A percentile compares a stretch with the other conserved stretches of the same genome.
Conservation (phyloP, 2,329 filamentous ascomycete species). For the Paraphoma chrysanthemicola region DNA sequence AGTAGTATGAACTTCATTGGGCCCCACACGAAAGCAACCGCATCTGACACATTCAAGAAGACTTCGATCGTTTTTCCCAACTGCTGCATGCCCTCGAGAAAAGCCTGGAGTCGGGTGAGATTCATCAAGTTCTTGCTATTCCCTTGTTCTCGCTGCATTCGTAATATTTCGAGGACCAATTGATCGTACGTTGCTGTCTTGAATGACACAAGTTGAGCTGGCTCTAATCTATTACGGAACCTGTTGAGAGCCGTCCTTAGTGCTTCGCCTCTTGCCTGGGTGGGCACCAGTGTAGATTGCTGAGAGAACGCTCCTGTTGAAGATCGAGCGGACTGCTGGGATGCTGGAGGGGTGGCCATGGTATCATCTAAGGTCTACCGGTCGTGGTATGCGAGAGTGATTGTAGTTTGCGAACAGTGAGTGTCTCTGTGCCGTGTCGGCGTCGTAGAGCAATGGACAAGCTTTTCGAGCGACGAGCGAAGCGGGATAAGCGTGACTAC, state of each 20-base stretch:
- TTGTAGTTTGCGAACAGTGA: background rate
- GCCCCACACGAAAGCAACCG: conserved; percentile 45
- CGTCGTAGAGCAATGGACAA: too few relatives aligned
- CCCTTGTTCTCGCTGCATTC: conserved; percentile 11
- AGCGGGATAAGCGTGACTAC: too few relatives aligned
- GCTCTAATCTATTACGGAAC: conserved; percentile 20
- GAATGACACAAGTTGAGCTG: conserved; percentile 19
- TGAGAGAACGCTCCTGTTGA: conserved; percentile 19
- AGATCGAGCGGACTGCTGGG: conserved; percentile 12
- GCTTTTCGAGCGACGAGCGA: too few relatives aligned
- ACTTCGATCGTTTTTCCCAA: conserved; percentile 47
- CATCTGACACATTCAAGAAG: conserved; percentile 41
- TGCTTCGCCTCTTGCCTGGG: conserved; percentile 6
- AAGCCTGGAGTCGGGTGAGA: conserved; percentile 14
- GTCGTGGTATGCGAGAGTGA: background rate
- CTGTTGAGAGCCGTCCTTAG: conserved; percentile 17
- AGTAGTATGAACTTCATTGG: conserved; percentile 49
- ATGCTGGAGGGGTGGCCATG: conserved; percentile 1
- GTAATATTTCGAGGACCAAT: conserved; percentile 13
- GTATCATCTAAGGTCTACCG: background rate
- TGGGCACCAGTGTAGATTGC: conserved; percentile 15
- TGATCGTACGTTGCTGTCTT: conserved; percentile 20
- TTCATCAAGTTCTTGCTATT: conserved; percentile 5
- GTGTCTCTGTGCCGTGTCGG: too few relatives aligned
- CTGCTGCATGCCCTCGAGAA: conserved; percentile 45